These are phyloP conservation scores for Kwoniella botswanensis DNA, from an alignment of 768 basidiomycete genomes.

Conservation along the genomic window DNA sequence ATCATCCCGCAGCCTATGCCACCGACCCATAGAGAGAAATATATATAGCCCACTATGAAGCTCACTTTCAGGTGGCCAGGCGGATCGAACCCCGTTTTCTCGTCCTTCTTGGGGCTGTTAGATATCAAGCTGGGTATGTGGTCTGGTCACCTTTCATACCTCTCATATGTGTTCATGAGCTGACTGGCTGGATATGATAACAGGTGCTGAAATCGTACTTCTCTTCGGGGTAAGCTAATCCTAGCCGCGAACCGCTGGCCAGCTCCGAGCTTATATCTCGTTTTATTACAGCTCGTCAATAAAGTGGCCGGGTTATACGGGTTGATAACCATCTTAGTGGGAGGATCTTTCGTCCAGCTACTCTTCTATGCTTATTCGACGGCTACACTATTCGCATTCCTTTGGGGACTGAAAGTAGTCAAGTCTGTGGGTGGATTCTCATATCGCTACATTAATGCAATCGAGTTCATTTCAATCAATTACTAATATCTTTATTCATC, in stretches of 20 bases:
- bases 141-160: not conserved
- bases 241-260: too few relatives aligned
- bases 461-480: not conserved
- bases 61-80: constrained; percentile 30
- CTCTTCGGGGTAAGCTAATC: constrained; percentile 77
- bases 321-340: constrained; percentile 81
- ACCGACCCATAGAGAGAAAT: not conserved
- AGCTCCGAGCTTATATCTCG: too few relatives aligned
- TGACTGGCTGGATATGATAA: not conserved
- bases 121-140: constrained; percentile 83
- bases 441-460: not conserved
- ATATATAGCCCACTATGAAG: constrained; percentile 28
- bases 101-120: constrained; percentile 79
- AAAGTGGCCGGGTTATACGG: constrained; percentile 98
- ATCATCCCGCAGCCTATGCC: not conserved
- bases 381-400: constrained; percentile 74
- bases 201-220: constrained; percentile 78
- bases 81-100: constrained; percentile 40
- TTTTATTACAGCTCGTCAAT: constrained; percentile 67
- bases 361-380: constrained; percentile 93
- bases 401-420: constrained; percentile 86
- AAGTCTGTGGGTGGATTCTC: constrained; percentile 68
- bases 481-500: not conserved
- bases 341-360: constrained; percentile 87
- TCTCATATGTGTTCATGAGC: not conserved